Conservation (phyloP, 2,329 filamentous ascomycete species). For the Monilinia fructigena region DNA sequence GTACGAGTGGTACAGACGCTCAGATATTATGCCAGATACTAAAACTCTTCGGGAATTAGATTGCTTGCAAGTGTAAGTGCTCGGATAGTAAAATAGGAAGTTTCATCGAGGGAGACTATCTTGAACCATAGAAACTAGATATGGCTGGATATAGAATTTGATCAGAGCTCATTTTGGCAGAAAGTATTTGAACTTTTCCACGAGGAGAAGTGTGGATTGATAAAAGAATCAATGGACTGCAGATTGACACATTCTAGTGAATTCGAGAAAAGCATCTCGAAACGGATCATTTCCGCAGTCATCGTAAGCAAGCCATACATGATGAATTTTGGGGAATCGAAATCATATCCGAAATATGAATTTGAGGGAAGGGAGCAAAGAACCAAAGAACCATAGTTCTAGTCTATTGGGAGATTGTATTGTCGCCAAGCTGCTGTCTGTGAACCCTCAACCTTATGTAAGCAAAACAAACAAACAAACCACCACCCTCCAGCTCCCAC, state of each 20-base stretch:
- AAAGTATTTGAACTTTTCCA: background rate
- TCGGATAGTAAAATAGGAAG: background rate
- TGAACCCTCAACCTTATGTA: slow-evolving; percentile 2
- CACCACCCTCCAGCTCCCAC: too few relatives aligned
- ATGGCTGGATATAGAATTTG: background rate
- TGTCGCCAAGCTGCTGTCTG: background rate
- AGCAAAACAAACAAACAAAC: background rate
- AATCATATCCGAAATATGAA: background rate
- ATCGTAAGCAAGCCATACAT: slow-evolving; percentile 6
- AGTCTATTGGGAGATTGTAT: background rate
- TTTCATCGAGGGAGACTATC: background rate
- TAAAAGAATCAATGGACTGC: background rate
- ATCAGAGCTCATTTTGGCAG: background rate
- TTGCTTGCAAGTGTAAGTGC: background rate
- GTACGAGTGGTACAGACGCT: slow-evolving; percentile 10
- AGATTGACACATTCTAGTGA: background rate
- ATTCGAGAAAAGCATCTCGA: background rate
- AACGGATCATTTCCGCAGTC: background rate
- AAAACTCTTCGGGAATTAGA: background rate
- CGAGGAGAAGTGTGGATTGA: background rate
- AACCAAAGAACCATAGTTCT: background rate
- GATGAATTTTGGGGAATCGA: background rate
- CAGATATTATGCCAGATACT: slow-evolving; percentile 11
- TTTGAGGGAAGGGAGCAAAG: background rate
- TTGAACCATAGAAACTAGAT: background rate